Evolutionary conservation across 306 rosid genomes (phyloP).

Genomic region (Phaseolus lunatus): DNA sequence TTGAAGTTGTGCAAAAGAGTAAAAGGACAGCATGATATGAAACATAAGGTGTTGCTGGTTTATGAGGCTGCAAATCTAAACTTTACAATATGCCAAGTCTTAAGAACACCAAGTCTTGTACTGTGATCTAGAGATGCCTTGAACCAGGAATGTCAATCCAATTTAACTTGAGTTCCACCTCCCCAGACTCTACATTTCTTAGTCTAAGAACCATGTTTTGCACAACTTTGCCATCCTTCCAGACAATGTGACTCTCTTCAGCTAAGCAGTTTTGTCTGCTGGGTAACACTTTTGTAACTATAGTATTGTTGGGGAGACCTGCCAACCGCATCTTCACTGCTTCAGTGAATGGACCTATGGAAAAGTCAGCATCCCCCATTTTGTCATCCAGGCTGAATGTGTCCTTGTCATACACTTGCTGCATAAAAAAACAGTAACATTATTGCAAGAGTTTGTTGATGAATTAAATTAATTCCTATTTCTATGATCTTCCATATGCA

Average conservation of each 20-base stretch:
- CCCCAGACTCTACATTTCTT: conserved; percentile 80
- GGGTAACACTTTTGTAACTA: conserved; percentile 62
- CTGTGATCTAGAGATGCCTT: conserved; percentile 50
- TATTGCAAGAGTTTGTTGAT: neutral
- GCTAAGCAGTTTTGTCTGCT: conserved; percentile 69
- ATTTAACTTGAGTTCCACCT: conserved; percentile 72
- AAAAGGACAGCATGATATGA: neutral
- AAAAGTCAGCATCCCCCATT: conserved; percentile 91
- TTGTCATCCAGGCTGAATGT: conserved; percentile 72
- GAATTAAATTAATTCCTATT: conserved; percentile 2
- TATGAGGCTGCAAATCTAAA: conserved; percentile 2
- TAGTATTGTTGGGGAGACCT: conserved; percentile 59
- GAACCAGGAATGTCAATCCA: conserved; percentile 84
- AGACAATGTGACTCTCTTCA: conserved; percentile 71
- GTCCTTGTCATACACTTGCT: conserved; percentile 82
- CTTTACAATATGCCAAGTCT: conserved; percentile 8
- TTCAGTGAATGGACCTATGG: conserved; percentile 55
- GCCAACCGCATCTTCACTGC: conserved; percentile 53
- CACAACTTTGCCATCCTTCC: conserved; percentile 58
- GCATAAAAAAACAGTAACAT: conserved; percentile 34
- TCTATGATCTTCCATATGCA: neutral
- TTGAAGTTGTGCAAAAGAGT: neutral
- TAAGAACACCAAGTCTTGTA: neutral
- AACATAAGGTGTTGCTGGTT: conserved; percentile 2
- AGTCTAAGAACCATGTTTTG: conserved; percentile 78